Conservation (phyloP, 768 basidiomycete species). For the Porpolomopsis calyptriformis region DNA sequence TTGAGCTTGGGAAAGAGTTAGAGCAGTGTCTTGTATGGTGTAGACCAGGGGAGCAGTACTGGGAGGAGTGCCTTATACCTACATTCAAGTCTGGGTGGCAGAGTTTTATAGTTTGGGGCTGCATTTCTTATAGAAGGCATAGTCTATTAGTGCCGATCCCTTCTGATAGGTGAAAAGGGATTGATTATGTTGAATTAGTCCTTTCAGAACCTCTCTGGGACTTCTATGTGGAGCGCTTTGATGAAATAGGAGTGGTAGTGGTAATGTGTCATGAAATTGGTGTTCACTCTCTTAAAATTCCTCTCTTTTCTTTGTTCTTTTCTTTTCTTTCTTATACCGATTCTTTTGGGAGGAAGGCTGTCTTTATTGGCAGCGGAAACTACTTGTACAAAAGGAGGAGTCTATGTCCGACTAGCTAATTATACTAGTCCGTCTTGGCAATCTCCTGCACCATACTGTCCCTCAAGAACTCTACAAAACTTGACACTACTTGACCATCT, state of each 20-base stretch:
- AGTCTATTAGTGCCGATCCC: conserved; percentile 1
- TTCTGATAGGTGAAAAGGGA: background rate
- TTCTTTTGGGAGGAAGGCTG: too few species aligned
- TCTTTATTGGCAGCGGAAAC: too few species aligned
- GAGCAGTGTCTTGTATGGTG: conserved; percentile 3
- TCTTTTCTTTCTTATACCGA: too few species aligned
- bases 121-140: conserved; percentile 2
- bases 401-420: too few species aligned
- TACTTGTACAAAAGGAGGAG: too few species aligned
- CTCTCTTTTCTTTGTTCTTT: too few species aligned
- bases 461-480: too few species aligned
- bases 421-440: too few species aligned
- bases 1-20: conserved; percentile 5
- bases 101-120: conserved; percentile 6
- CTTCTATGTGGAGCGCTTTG: background rate
- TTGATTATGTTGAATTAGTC: conserved; percentile 2
- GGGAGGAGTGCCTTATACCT: conserved; percentile 1
- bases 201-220: conserved; percentile 2
- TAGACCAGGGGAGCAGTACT: background rate
- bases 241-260: background rate
- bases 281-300: too few species aligned
- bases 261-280: too few species aligned
- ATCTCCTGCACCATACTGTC: too few species aligned
- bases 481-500: too few species aligned
- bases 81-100: conserved; percentile 4